These are phyloP conservation scores for Malbranchea cinnamomea DNA, from an alignment of 2,329 filamentous ascomycete genomes.

Conservation along the genomic window DNA sequence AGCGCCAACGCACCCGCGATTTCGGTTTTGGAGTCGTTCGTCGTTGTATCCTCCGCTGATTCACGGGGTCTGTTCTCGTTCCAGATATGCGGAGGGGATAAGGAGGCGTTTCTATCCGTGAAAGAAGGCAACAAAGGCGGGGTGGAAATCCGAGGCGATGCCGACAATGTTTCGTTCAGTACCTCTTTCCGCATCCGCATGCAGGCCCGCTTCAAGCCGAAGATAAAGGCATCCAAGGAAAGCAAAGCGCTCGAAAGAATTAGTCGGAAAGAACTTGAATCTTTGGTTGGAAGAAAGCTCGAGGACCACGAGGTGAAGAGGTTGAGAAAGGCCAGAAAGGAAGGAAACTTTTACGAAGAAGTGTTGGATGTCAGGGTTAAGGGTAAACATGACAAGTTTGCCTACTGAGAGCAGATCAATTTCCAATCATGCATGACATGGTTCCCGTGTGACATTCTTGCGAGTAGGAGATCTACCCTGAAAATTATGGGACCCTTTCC, in stretches of 20 bases:
- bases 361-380: conserved; percentile 80
- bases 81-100: conserved; percentile 44
- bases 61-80: conserved; percentile 58
- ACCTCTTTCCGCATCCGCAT: conserved; percentile 72
- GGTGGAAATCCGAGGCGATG: conserved; percentile 63
- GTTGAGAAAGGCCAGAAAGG: conserved; percentile 66
- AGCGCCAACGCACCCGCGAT: conserved; percentile 69
- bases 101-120: conserved; percentile 54
- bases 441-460: background rate
- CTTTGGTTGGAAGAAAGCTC: conserved; percentile 57
- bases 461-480: too few relatives aligned
- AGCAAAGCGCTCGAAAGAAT: conserved; percentile 76
- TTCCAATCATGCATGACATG: too few relatives aligned
- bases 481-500: too few relatives aligned
- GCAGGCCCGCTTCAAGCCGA: conserved; percentile 87
- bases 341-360: conserved; percentile 82
- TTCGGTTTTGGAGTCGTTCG: conserved; percentile 68
- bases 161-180: conserved; percentile 48
- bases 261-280: conserved; percentile 70
- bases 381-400: conserved; percentile 79
- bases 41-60: conserved; percentile 45
- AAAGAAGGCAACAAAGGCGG: conserved; percentile 35
- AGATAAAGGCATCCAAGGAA: conserved; percentile 60
- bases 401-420: conserved; percentile 20
- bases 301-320: conserved; percentile 75